A percentile compares a stretch with the other conserved stretches of the same genome.
Conservation (phyloP, 345 rosid genomes). For the Salix exigua region DNA sequence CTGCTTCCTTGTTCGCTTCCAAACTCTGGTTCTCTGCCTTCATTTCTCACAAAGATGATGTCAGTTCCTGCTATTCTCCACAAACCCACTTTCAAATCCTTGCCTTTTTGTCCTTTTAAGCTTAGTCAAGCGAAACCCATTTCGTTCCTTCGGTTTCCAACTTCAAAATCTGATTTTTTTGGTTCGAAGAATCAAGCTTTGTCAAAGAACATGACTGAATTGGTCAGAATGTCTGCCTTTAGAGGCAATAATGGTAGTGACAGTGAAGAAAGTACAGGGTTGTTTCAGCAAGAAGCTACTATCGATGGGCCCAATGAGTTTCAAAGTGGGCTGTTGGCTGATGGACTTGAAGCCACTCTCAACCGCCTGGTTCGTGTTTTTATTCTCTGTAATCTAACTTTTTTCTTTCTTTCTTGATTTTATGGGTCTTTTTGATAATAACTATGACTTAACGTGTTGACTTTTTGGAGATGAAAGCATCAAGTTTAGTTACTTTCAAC, state of each 20-base stretch:
- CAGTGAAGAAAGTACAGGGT: not conserved
- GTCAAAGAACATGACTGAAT: not conserved
- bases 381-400: not conserved
- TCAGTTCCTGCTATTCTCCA: not conserved
- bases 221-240: not conserved
- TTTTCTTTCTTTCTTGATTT: not conserved
- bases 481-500: not conserved
- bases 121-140: not conserved
- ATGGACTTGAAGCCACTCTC: slow-evolving; percentile 1
- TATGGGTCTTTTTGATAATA: not conserved
- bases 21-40: not conserved
- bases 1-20: not conserved
- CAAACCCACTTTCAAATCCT: not conserved
- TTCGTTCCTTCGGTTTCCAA: not conserved
- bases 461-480: not conserved
- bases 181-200: not conserved
- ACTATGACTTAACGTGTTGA: not conserved
- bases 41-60: not conserved
- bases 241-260: not conserved
- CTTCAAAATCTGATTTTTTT: not conserved
- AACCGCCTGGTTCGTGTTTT: slow-evolving; percentile 3
- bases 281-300: not conserved
- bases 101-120: not conserved
- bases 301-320: not conserved
- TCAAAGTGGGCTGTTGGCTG: not conserved